Base-by-base conservation (phyloP, 2,329 filamentous ascomycete species). In the Penicillium occitanis region DNA sequence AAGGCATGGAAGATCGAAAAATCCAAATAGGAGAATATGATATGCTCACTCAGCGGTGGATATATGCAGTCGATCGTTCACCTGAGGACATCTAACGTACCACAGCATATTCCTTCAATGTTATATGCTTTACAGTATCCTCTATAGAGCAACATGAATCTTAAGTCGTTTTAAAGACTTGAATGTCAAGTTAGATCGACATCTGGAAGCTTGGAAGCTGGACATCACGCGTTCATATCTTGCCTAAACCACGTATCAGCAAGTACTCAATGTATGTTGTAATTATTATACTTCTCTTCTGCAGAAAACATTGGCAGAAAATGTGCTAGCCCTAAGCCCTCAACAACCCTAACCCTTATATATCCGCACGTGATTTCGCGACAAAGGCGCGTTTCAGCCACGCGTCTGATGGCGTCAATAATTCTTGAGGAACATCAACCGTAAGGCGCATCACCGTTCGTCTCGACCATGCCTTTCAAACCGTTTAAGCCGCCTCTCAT, bases 401-500 rank as follows among this genome's bases (percentile, higher is more conserved):
- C 57, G 42, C 48, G 63, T 65, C 19, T 25, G 3, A 22, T 28
- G 3, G 28, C 30, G 30, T 22, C 62, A 28, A 19, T n/a, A 65
- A n/a, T 1, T 13, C 30, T 48, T 14, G 5, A 30, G 10, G 42
- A 58, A 58, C 28, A n/a, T 46, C 57, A 44, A 58, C n/a, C 10
- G 5, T 14, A 28, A 37, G 13, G 28, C 14, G 17, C 61, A 46
- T 48, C 10, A 10, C 37, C 8, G 33, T 37, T 50, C 19, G 3
- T 8, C 28, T 3, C 40, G 61, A 65, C 63, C 67, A 81, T 81
- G 79, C 75, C 79, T 63, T 81, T 80, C 66, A 82, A 81, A 69
- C 80, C 80, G 5, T 82, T 82, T 65, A 79, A 78, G 50, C 77
- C 80, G 59, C 79, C 80, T 70, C 76, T 78, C 33, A 77, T 81